Evolutionary conservation across 2,329 filamentous ascomycete genomes (phyloP).

Genomic region (Scedosporium aurantiacum): DNA sequence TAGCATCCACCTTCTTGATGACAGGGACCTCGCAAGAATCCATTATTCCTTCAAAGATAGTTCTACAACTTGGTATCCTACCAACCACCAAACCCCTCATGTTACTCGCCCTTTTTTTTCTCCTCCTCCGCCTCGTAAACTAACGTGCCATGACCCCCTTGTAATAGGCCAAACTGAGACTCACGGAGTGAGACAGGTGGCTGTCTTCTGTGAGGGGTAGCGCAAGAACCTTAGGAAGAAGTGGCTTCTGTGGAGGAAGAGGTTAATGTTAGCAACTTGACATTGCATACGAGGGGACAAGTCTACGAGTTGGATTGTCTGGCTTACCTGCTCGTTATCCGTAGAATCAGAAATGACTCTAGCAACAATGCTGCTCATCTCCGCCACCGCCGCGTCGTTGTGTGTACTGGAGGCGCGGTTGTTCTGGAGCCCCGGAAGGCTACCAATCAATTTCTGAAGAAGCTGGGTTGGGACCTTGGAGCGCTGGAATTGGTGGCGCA

Average conservation of each 20-base stretch:
- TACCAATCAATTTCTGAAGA: constrained; percentile 45
- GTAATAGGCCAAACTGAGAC: constrained; percentile 60
- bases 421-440: constrained; percentile 44
- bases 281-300: not conserved
- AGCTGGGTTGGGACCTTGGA: constrained; percentile 31
- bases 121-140: not conserved
- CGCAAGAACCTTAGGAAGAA: constrained; percentile 35
- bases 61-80: not conserved
- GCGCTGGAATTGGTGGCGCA: constrained; percentile 26
- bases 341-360: constrained; percentile 44
- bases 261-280: constrained; percentile 11
- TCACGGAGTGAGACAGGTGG: constrained; percentile 57
- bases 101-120: not conserved
- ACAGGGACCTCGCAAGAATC: not conserved
- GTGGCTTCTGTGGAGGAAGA: constrained; percentile 11
- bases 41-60: not conserved
- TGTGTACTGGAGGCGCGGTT: constrained; percentile 27
- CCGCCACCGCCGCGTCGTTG: constrained; percentile 64
- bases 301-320: too few species aligned
- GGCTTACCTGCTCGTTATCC: constrained; percentile 44
- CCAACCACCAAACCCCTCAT: not conserved
- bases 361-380: constrained; percentile 69
- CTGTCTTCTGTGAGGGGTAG: constrained; percentile 63
- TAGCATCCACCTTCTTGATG: not conserved
- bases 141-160: constrained; percentile 44